Evolutionary conservation across 495 filamentous ascomycete species (phyloP).

Genomic region (Lepidopterella palustris): DNA sequence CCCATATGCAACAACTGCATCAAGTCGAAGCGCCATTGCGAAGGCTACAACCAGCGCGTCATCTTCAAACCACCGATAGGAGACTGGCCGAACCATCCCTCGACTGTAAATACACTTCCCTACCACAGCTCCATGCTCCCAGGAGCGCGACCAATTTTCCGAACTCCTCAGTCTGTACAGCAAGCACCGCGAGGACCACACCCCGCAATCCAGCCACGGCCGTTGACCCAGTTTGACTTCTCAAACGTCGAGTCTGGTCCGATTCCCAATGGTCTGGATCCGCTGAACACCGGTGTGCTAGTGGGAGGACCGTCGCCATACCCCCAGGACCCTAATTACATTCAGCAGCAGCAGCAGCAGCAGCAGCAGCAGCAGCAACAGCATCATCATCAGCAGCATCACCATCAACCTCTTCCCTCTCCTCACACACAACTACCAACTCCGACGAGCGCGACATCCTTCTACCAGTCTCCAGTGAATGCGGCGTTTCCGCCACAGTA

Average conservation of each 20-base stretch:
- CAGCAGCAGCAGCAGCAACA: no score
- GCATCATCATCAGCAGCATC: constrained; percentile 18
- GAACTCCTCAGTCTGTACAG: not conserved
- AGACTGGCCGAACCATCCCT: constrained; percentile 31
- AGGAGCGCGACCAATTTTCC: constrained; percentile 9
- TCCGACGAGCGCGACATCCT: constrained; percentile 19
- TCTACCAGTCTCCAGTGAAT: constrained; percentile 17
- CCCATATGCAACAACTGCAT: constrained; percentile 88
- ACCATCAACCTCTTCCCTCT: constrained; percentile 20
- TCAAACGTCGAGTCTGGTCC: constrained; percentile 5
- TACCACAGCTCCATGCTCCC: constrained; percentile 31
- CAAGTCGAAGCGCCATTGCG: constrained; percentile 88
- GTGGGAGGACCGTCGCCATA: constrained; percentile 1
- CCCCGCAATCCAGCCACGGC: constrained; percentile 15
- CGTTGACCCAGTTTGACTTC: constrained; percentile 20
- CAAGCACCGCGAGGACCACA: constrained; percentile 6
- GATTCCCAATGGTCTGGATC: constrained; percentile 5
- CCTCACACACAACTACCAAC: constrained; percentile 22
- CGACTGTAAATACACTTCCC: constrained; percentile 20
- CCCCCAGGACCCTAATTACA: constrained; percentile 10
- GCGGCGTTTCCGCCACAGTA: constrained; percentile 5
- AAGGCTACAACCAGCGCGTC: constrained; percentile 89
- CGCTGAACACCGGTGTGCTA: constrained; percentile 2
- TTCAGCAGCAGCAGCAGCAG: no score
- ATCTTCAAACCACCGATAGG: constrained; percentile 86